Percentiles rank a stretch among this genome's conserved stretches.
phyloP scores from a whole-genome alignment of 2,329 filamentous ascomycete genomes.

The Alternaria sp. region DNA sequence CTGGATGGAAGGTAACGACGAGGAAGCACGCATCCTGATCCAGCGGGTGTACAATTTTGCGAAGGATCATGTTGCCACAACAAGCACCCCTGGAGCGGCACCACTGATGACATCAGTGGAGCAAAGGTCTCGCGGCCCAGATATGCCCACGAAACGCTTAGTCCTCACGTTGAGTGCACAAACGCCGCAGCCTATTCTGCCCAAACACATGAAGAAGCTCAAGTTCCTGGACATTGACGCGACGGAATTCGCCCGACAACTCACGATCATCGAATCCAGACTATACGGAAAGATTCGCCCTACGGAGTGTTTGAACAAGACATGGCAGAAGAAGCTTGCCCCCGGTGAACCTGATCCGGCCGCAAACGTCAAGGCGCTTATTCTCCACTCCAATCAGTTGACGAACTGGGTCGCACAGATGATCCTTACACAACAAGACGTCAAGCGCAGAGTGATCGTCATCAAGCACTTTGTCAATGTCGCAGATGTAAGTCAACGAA shows the following conservation, averaged over 20 bases:
- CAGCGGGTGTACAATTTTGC: constrained; percentile 90
- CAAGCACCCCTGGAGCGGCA: constrained; percentile 86
- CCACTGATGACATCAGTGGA: constrained; percentile 87
- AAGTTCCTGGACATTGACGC: constrained; percentile 98
- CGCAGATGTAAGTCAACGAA: constrained; percentile 75
- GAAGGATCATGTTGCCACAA: constrained; percentile 88
- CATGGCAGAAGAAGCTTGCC: constrained; percentile 93
- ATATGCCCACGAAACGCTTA: constrained; percentile 82
- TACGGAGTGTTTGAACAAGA: constrained; percentile 96
- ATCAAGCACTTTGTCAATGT: constrained; percentile 98
- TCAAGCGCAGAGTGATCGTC: constrained; percentile 94
- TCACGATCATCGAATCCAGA: constrained; percentile 95
- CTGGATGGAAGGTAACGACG: constrained; percentile 95
- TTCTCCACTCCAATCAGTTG: constrained; percentile 97
- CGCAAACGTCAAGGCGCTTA: constrained; percentile 92
- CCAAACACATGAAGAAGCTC: constrained; percentile 99
- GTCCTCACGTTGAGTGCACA: constrained; percentile 85
- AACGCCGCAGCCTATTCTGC: constrained; percentile 86
- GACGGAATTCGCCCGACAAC: constrained; percentile 93
- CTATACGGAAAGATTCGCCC: constrained; percentile 96
- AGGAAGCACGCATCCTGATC: constrained; percentile 83
- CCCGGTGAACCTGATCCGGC: constrained; percentile 85
- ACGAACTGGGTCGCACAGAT: constrained; percentile 99
- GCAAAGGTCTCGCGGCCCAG: constrained; percentile 85
- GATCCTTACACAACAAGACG: constrained; percentile 93